These are phyloP conservation scores for Saururus chinensis DNA, from an alignment of 164 flowering plant species.

Conservation along the genomic window DNA sequence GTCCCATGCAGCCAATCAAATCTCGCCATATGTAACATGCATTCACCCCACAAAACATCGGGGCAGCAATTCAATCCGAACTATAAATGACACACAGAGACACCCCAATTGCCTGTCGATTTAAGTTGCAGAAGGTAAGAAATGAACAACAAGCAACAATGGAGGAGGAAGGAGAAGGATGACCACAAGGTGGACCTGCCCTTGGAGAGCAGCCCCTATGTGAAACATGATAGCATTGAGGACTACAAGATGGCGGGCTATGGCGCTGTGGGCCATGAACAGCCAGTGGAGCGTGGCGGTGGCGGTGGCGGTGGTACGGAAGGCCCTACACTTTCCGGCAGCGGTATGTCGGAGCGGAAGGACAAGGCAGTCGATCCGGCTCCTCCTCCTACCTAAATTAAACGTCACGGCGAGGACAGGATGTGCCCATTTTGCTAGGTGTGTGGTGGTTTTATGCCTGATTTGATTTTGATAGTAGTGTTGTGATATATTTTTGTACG, in stretches of 20 bases:
- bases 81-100: neutral
- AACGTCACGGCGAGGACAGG: too few relatives aligned
- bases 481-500: too few relatives aligned
- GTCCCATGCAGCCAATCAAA: neutral
- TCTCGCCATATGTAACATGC: neutral
- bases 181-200: slow-evolving; percentile 1
- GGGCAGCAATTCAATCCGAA: neutral
- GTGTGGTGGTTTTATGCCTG: too few relatives aligned
- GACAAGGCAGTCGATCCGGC: neutral
- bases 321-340: slow-evolving; percentile 1
- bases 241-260: slow-evolving; percentile 3
- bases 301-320: slow-evolving; percentile 1
- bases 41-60: neutral
- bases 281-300: neutral
- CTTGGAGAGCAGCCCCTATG: slow-evolving; percentile 4
- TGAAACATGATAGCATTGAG: neutral
- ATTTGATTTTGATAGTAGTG: too few relatives aligned
- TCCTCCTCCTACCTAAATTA: too few relatives aligned
- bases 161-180: neutral
- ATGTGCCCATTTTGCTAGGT: too few relatives aligned
- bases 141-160: neutral
- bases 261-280: neutral
- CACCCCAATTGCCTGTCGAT: neutral
- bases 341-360: neutral
- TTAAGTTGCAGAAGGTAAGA: neutral